Base-by-base conservation (phyloP, 2,329 filamentous ascomycete species). In the Botrytis aclada region DNA sequence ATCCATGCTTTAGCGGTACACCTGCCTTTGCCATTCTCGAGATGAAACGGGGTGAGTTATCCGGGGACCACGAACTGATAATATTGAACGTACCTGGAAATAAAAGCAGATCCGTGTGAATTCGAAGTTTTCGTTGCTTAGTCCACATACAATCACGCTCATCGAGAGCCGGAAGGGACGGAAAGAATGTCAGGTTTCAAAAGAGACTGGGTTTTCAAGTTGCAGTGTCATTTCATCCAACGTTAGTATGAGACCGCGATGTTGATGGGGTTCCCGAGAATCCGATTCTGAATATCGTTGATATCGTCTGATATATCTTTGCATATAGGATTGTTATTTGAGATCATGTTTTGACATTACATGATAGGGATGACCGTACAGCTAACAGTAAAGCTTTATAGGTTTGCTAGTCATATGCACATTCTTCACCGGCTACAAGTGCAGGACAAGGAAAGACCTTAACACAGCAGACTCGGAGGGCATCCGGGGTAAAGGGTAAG, bases 1-100 rank as follows among this genome's bases (percentile, higher is more conserved):
- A 47, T 47, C 22, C 6, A 56, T 56, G 51, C n/a, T 9, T 29
- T 8, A 56, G 6, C 51, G 12, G 3, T 18, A 29, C 51, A 8
- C 18, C n/a, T 8, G 51, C 9, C 7, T n/a, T 29, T 3, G 51
- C 14, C n/a, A 29, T 3, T 3, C 12, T 56, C 3, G 51, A 29
- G n/a, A 56, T 29, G 25, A 9, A 6, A 8, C 2, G 51, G n/a
- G 32, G n/a, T 18, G 10, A 56, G n/a, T 32, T 56, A 12, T 29
- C n/a, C 7, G 2, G 14, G n/a, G 51, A 16, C 7, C 1, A 7
- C 9, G 14, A 16, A 1, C 3, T 5, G 25, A 14, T n/a, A 5
- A 16, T 14, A 14, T 14, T n/a, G 25, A 25, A 54, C 16, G 1
- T 7, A n/a, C 10, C 12, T n/a, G 12, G 10, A n/a, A n/a, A 16